These are phyloP conservation scores for Xylaria sp. DNA, from an alignment of 2,329 filamentous ascomycete genomes.

Conservation along the genomic window DNA sequence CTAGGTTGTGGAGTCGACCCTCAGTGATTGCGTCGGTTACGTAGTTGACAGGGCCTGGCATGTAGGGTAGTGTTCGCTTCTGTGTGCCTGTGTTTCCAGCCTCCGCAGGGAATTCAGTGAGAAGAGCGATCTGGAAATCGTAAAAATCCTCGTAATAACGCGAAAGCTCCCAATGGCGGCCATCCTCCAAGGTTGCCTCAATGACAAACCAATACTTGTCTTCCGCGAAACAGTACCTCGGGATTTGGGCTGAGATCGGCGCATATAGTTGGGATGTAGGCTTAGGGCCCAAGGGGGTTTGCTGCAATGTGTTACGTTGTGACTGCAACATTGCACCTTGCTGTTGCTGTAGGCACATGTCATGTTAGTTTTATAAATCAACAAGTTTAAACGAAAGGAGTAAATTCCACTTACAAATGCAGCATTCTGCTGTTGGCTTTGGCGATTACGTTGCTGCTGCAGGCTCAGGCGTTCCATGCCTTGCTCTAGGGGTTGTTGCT, in stretches of 20 bases:
- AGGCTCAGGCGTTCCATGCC: slow-evolving; percentile 85
- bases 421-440: slow-evolving; percentile 57
- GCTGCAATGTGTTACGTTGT: slow-evolving; percentile 55
- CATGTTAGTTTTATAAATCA: slow-evolving; percentile 38
- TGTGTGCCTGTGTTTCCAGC: slow-evolving; percentile 86
- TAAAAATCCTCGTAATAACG: slow-evolving; percentile 99
- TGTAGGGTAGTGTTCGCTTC: slow-evolving; percentile 89
- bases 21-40: slow-evolving; percentile 98
- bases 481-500: slow-evolving; percentile 67
- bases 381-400: background rate
- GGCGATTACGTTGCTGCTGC: slow-evolving; percentile 60
- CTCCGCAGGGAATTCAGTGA: slow-evolving; percentile 92
- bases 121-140: slow-evolving; percentile 95
- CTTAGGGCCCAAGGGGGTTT: slow-evolving; percentile 54
- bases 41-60: slow-evolving; percentile 97
- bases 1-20: slow-evolving; percentile 88
- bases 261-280: slow-evolving; percentile 71
- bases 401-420: slow-evolving; percentile 42
- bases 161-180: slow-evolving; percentile 90
- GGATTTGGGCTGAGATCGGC: slow-evolving; percentile 85
- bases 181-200: slow-evolving; percentile 89
- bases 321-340: slow-evolving; percentile 53
- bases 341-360: slow-evolving; percentile 37
- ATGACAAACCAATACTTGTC: slow-evolving; percentile 99
- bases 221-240: slow-evolving; percentile 93